Conservation (phyloP, 2,329 filamentous ascomycete species). For the Blastomyces parvus region DNA sequence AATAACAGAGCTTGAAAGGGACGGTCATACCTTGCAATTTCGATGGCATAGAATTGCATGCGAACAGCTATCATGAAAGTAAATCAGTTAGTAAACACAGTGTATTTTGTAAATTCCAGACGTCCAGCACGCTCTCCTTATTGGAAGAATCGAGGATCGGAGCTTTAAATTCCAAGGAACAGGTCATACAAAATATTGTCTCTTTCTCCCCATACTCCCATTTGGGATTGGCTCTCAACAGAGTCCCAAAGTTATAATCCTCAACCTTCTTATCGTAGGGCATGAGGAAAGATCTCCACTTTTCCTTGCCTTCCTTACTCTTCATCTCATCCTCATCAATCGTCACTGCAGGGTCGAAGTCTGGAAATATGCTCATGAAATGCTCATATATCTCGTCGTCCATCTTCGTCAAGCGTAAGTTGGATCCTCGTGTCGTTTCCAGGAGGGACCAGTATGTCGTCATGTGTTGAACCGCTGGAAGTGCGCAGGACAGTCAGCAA, state of each 20-base stretch:
- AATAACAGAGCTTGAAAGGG: not conserved
- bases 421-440: slow-evolving; percentile 79
- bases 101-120: not conserved
- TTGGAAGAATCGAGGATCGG: too few relatives aligned
- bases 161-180: not conserved
- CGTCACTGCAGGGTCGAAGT: slow-evolving; percentile 72
- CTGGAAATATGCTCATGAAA: slow-evolving; percentile 79
- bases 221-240: slow-evolving; percentile 69
- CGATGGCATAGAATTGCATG: slow-evolving; percentile 77
- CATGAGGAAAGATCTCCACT: slow-evolving; percentile 91
- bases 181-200: slow-evolving; percentile 72
- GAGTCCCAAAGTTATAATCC: slow-evolving; percentile 96
- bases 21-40: slow-evolving; percentile 54
- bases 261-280: slow-evolving; percentile 89
- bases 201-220: slow-evolving; percentile 78
- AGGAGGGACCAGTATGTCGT: slow-evolving; percentile 95
- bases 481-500: slow-evolving; percentile 13
- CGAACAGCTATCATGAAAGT: slow-evolving; percentile 44
- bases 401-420: slow-evolving; percentile 80
- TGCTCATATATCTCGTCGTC: slow-evolving; percentile 93
- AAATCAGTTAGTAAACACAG: not conserved
- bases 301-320: slow-evolving; percentile 88
- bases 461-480: slow-evolving; percentile 78
- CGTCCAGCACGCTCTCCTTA: not conserved
- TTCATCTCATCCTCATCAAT: slow-evolving; percentile 95